Base-by-base conservation (phyloP, 1,139 yeast genomes). In the Lodderomyces orthopsilosis region DNA sequence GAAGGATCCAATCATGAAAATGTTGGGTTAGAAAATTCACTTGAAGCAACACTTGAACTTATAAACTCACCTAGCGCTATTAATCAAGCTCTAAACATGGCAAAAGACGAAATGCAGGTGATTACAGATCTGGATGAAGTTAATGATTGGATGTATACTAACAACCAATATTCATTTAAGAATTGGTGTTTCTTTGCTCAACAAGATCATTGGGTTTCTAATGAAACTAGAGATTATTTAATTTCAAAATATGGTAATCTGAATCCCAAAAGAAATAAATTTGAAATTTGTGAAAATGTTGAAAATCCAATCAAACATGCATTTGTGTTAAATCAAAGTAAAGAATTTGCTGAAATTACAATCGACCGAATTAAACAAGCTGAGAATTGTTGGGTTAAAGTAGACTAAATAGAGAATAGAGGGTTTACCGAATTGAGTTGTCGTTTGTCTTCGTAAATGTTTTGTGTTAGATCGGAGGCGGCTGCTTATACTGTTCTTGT, bases 161-260 rank as follows among this genome's bases (percentile, higher is more conserved):
- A 41, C n/a, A 33, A 40, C n/a, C 18, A 13, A 23, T 10, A 12
- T 26, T 27, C 36, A 13, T 38, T 43, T 13, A 60, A 61, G 26
- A 63, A 78, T 13, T 82, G 87, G 87, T 56, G 69, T 1, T 77
- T 74, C 50, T 81, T 80, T 53, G 85, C 85, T 2, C 59, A 60
- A 13, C 53, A 59, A 13, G 90, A 83, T 57, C 77, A 78, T 53
- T 83, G 90, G 90, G 81, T 83, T 2, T 65, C 68, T 44, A 70
- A 75, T 42, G 59, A 56, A 19, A 73, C 85, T 2, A 62, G 82
- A 42, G 66, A 63, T 27, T 62, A 63, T 45, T 58, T 81, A 14
- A 53, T 74, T 28, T 46, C 61, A 4, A 58, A 63, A 30, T 75
- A 77, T 54, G 24, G 30, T 14, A 23, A 36, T 23, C 10, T 32